phyloP scores from a whole-genome alignment of 371 early-diverging fungal species.

The Mucor indicus region DNA sequence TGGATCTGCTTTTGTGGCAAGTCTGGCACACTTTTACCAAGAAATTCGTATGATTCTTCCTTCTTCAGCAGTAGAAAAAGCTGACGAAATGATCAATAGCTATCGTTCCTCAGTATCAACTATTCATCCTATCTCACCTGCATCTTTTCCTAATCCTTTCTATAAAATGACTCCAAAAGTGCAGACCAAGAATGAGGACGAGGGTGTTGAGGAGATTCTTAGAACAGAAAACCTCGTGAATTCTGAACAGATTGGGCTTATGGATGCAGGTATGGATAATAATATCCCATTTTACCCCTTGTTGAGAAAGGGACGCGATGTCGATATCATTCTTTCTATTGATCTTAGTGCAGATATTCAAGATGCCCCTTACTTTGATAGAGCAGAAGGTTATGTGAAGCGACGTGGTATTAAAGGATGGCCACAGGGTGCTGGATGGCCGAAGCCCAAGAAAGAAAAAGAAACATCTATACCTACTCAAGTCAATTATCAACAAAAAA shows the following conservation, averaged over 20 bases:
- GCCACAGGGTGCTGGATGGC: conserved; percentile 48
- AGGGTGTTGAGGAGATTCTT: conserved; percentile 6
- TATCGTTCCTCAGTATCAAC: conserved; percentile 44
- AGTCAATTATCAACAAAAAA: conserved; percentile 21
- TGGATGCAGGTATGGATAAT: conserved; percentile 79
- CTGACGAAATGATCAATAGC: conserved; percentile 37
- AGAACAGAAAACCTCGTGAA: conserved; percentile 20
- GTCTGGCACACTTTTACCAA: conserved; percentile 59
- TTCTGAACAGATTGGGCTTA: conserved; percentile 47
- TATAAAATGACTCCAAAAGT: conserved; percentile 21
- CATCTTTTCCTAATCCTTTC: conserved; percentile 56
- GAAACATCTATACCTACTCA: too few species aligned
- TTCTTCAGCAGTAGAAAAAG: conserved; percentile 22
- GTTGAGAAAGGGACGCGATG: conserved; percentile 57
- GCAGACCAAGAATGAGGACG: conserved; percentile 1
- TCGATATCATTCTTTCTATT: conserved; percentile 68
- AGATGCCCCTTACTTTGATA: conserved; percentile 60
- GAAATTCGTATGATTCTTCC: conserved; percentile 51
- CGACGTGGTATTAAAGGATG: conserved; percentile 53
- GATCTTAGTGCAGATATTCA: conserved; percentile 75
- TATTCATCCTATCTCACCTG: conserved; percentile 55
- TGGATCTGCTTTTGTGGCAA: conserved; percentile 69
- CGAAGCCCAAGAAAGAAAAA: conserved; percentile 21
- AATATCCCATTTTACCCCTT: conserved; percentile 75
- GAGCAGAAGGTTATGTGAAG: conserved; percentile 57